phyloP scores from a whole-genome alignment of 2,329 filamentous ascomycete genomes.

The Cryphonectria radicalis region DNA sequence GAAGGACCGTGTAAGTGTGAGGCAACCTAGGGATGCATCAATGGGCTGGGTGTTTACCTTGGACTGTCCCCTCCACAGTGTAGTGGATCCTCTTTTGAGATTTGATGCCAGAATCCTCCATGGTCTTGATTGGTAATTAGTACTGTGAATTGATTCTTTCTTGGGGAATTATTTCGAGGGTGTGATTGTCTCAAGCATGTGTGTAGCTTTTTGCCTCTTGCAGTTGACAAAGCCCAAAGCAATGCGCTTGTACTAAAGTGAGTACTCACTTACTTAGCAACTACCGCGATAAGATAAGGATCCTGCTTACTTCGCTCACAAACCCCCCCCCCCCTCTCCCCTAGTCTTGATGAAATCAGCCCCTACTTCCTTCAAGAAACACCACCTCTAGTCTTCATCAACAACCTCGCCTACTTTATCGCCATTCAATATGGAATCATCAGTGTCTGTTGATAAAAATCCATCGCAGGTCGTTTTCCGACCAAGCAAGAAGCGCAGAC shows the following conservation, averaged over 20 bases:
- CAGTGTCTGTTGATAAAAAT: slow-evolving; percentile 23
- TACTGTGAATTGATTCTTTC: not conserved
- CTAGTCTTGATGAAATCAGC: not conserved
- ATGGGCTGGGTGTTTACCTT: slow-evolving; percentile 55
- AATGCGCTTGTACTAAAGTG: not conserved
- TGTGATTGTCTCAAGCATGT: not conserved
- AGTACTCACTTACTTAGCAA: not conserved
- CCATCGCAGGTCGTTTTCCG: slow-evolving; percentile 56
- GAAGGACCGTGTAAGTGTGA: slow-evolving; percentile 26
- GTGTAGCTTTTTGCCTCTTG: not conserved
- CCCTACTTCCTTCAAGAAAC: not conserved
- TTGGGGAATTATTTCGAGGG: not conserved
- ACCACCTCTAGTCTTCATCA: not conserved
- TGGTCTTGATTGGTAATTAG: not conserved
- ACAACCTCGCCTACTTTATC: not conserved
- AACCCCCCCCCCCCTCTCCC: not conserved
- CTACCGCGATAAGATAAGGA: slow-evolving; percentile 24
- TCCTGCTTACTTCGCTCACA: slow-evolving; percentile 19
- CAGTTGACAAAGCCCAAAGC: not conserved
- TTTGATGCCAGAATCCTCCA: not conserved
- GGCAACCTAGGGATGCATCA: not conserved
- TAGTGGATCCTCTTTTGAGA: slow-evolving; percentile 57
- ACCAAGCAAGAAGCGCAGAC: slow-evolving; percentile 62
- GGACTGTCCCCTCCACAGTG: slow-evolving; percentile 65
- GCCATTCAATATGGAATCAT: slow-evolving; percentile 32